These are phyloP conservation scores for Alternaria conjuncta DNA, from an alignment of 2,329 filamentous ascomycete genomes.

Conservation along the genomic window DNA sequence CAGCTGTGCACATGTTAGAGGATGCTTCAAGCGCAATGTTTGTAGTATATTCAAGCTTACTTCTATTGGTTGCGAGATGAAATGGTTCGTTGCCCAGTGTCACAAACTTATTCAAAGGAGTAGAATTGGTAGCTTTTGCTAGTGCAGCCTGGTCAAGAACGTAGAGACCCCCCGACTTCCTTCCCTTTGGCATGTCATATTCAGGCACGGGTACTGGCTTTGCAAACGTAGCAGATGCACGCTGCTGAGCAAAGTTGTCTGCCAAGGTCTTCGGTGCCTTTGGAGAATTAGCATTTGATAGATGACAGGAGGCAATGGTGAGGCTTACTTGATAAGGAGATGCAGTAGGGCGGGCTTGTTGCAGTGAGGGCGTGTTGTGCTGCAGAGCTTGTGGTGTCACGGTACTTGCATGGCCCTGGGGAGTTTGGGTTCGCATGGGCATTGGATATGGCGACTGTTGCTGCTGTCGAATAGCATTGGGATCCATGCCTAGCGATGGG, in stretches of 20 bases:
- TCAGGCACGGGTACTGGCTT: constrained; percentile 37
- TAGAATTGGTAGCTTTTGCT: constrained; percentile 53
- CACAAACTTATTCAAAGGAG: constrained; percentile 52
- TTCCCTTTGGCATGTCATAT: constrained; percentile 45
- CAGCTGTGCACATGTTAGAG: constrained; percentile 40
- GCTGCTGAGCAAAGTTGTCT: constrained; percentile 35
- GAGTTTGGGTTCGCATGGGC: constrained; percentile 29
- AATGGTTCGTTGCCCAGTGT: constrained; percentile 51
- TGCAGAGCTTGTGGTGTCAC: constrained; percentile 43
- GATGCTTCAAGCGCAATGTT: background rate
- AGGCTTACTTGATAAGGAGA: constrained; percentile 41
- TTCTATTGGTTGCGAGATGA: constrained; percentile 54
- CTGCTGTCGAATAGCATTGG: constrained; percentile 34
- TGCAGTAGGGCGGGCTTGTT: constrained; percentile 24
- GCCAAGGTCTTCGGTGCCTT: constrained; percentile 37
- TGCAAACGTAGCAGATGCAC: constrained; percentile 17
- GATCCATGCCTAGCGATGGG: constrained; percentile 34
- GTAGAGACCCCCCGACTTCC: constrained; percentile 49
- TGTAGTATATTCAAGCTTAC: constrained; percentile 37
- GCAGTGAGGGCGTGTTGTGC: constrained; percentile 24
- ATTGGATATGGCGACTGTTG: constrained; percentile 42
- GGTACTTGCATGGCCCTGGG: constrained; percentile 31
- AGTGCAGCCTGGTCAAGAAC: constrained; percentile 52
- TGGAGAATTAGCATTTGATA: constrained; percentile 15
- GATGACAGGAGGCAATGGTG: background rate